These are phyloP conservation scores for Aspergillus glaucus DNA, from an alignment of 2,329 filamentous ascomycete species.

Conservation along the genomic window DNA sequence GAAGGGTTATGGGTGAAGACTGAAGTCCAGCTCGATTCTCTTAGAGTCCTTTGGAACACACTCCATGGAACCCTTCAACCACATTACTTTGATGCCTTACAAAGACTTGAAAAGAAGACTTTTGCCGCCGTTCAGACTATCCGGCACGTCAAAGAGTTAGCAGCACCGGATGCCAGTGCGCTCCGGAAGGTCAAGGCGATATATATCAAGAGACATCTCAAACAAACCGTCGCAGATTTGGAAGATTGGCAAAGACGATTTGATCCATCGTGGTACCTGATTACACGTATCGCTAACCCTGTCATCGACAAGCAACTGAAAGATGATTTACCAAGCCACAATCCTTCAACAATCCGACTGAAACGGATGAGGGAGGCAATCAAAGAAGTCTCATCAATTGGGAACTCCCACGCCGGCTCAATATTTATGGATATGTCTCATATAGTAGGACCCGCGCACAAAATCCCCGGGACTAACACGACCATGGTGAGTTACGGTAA, in stretches of 20 bases:
- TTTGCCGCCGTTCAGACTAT: neutral
- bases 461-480: neutral
- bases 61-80: conserved; percentile 8
- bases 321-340: neutral
- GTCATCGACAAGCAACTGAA: conserved; percentile 20
- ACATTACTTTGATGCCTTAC: conserved; percentile 5
- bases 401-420: neutral
- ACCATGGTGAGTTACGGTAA: neutral
- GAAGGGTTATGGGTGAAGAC: conserved; percentile 12
- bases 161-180: no score
- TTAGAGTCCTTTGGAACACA: conserved; percentile 10
- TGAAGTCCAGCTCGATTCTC: conserved; percentile 18
- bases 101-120: neutral
- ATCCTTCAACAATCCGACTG: neutral
- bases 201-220: neutral
- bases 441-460: neutral
- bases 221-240: conserved; percentile 20
- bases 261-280: conserved; percentile 30
- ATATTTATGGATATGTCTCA: neutral
- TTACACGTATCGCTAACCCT: conserved; percentile 18
- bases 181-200: neutral
- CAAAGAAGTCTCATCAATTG: neutral
- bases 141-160: neutral
- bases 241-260: conserved; percentile 27
- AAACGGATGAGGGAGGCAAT: neutral